Percentiles rank a stretch among this genome's conserved stretches.
phyloP scores from a whole-genome alignment of 2,329 filamentous ascomycete species.

The Fusarium heterosporum region DNA sequence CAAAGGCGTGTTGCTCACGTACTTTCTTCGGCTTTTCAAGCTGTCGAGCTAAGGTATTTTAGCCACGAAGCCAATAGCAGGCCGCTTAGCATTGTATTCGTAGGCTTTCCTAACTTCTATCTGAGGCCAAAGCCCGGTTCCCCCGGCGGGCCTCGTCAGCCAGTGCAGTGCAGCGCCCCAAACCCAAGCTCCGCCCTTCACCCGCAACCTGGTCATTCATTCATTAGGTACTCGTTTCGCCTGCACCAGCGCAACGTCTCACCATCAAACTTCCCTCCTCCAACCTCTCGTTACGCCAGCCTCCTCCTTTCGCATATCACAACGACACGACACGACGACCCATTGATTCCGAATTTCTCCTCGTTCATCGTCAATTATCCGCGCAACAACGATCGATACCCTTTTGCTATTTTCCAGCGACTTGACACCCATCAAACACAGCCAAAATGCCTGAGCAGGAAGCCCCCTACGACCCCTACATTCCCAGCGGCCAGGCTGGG shows the following conservation, averaged over 20 bases:
- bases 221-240: slow-evolving; percentile 46
- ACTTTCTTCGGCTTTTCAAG: background rate
- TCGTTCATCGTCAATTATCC: slow-evolving; percentile 24
- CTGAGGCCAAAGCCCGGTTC: background rate
- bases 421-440: slow-evolving; percentile 13
- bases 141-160: background rate
- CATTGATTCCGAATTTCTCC: slow-evolving; percentile 14
- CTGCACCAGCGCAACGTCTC: slow-evolving; percentile 48
- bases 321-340: slow-evolving; percentile 35
- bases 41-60: slow-evolving; percentile 16
- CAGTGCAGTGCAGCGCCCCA: slow-evolving; percentile 39
- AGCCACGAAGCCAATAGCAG: slow-evolving; percentile 11
- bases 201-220: slow-evolving; percentile 38
- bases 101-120: background rate
- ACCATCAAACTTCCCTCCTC: slow-evolving; percentile 45
- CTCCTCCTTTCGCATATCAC: slow-evolving; percentile 42
- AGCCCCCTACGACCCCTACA: slow-evolving; percentile 88
- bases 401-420: slow-evolving; percentile 30
- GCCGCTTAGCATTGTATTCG: slow-evolving; percentile 8
- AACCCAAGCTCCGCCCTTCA: slow-evolving; percentile 26
- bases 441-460: slow-evolving; percentile 65
- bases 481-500: slow-evolving; percentile 74
- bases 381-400: slow-evolving; percentile 32
- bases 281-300: slow-evolving; percentile 44
- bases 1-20: slow-evolving; percentile 1